A percentile compares a stretch with the other conserved stretches of the same genome.
These are phyloP conservation scores for Plasmodium berghei DNA, from an alignment of 169 alveolate species.

Conservation along the genomic window DNA sequence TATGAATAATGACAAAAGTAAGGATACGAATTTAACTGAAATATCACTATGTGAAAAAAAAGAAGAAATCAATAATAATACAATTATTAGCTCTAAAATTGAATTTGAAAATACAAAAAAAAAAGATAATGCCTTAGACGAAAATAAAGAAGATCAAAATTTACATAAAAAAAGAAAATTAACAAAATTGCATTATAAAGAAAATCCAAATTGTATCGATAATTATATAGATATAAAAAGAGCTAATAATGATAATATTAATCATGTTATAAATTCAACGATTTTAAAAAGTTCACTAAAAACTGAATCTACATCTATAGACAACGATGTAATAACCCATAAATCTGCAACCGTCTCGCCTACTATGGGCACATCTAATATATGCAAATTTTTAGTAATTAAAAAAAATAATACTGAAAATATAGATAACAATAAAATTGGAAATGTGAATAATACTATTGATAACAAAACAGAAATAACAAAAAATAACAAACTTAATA, in stretches of 20 bases:
- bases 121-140: not conserved
- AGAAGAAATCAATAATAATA: not conserved
- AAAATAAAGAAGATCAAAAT: constrained; percentile 21
- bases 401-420: constrained; percentile 14
- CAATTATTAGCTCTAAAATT: constrained; percentile 9
- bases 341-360: not conserved
- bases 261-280: not conserved
- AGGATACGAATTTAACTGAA: not conserved
- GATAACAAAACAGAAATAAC: not conserved
- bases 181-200: constrained; percentile 40
- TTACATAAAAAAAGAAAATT: constrained; percentile 47
- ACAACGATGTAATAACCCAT: not conserved
- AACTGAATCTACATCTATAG: not conserved
- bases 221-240: constrained; percentile 43
- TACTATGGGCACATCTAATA: constrained; percentile 18
- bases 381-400: constrained; percentile 16
- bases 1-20: not conserved
- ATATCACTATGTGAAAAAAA: constrained; percentile 6
- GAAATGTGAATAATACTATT: not conserved
- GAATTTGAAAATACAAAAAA: constrained; percentile 7
- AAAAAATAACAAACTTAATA: not conserved
- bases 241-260: not conserved
- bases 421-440: not conserved
- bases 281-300: constrained; percentile 5
- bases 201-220: constrained; percentile 40